Percentiles rank a stretch among this genome's conserved stretches.
These are phyloP conservation scores for Paecilomyces variotii DNA, from an alignment of 2,329 filamentous ascomycete species.

Conservation along the genomic window DNA sequence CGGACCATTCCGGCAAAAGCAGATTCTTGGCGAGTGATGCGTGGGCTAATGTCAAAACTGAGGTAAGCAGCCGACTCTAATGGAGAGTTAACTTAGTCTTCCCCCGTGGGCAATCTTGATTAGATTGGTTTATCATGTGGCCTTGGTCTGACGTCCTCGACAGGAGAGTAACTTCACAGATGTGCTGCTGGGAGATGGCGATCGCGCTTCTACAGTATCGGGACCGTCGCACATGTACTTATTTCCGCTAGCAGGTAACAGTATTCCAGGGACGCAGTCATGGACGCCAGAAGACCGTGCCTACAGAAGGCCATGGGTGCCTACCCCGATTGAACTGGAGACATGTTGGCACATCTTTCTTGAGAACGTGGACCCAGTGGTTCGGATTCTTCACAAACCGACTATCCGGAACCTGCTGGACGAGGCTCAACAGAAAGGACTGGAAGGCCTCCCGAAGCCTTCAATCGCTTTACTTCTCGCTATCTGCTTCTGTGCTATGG, in stretches of 20 bases:
- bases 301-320: not conserved
- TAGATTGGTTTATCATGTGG: not conserved
- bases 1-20: not conserved
- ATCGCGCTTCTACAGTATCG: not conserved
- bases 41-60: slow-evolving; percentile 4
- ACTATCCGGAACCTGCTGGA: not conserved
- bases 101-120: not conserved
- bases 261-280: not conserved
- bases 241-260: not conserved
- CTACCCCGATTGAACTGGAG: not conserved
- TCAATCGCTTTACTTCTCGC: not conserved
- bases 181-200: not conserved
- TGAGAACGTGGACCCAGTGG: slow-evolving; percentile 7
- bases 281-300: not conserved
- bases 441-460: not conserved
- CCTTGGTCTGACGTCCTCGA: not conserved
- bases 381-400: slow-evolving; percentile 6
- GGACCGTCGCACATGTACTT: not conserved
- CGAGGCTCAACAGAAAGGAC: slow-evolving; percentile 2
- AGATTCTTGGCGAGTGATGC: slow-evolving; percentile 1
- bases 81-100: not conserved
- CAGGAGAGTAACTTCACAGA: not conserved
- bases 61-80: not conserved
- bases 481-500: slow-evolving; percentile 7
- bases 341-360: slow-evolving; percentile 9